Evolutionary conservation across 257 asterid genomes (phyloP).

Genomic region (Plantago ovata): DNA sequence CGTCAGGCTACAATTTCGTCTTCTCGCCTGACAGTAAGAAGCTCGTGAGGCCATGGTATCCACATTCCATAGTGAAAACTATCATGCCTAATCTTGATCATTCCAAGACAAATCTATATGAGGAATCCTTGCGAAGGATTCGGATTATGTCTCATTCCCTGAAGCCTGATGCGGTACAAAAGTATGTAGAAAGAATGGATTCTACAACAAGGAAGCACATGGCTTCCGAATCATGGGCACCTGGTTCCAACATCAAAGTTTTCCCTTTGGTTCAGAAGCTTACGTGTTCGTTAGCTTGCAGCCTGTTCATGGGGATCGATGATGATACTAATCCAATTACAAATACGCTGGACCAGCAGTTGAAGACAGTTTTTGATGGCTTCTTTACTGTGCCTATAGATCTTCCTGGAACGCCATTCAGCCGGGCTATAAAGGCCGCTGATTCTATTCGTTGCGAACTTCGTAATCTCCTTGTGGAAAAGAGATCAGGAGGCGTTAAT

Average conservation of each 20-base stretch:
- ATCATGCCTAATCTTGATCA: conserved; percentile 8
- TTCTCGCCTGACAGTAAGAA: conserved; percentile 51
- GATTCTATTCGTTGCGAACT: conserved; percentile 38
- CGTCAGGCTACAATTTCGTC: conserved; percentile 57
- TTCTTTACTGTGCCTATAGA: conserved; percentile 47
- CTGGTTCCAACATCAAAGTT: conserved; percentile 32
- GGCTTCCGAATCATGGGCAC: conserved; percentile 34
- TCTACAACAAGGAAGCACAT: conserved; percentile 37
- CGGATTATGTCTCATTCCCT: too few relatives aligned
- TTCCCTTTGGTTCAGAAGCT: conserved; percentile 35
- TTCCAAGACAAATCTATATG: too few relatives aligned
- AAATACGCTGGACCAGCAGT: conserved; percentile 35
- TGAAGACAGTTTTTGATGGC: conserved; percentile 37
- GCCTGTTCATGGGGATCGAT: conserved; percentile 37
- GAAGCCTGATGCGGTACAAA: too few relatives aligned
- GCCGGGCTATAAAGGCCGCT: conserved; percentile 44
- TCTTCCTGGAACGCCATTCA: conserved; percentile 49
- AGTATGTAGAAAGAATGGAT: conserved; percentile 45
- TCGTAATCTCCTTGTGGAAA: conserved; percentile 40
- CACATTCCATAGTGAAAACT: conserved; percentile 45
- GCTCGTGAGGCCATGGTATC: conserved; percentile 55
- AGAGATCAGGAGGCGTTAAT: conserved; percentile 42
- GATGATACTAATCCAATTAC: too few relatives aligned
- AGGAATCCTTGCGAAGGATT: too few relatives aligned
- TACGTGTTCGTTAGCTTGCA: conserved; percentile 47